These are phyloP conservation scores for Jimgerdemannia flammicorona DNA, from an alignment of 192 early-diverging fungal species.

Conservation along the genomic window DNA sequence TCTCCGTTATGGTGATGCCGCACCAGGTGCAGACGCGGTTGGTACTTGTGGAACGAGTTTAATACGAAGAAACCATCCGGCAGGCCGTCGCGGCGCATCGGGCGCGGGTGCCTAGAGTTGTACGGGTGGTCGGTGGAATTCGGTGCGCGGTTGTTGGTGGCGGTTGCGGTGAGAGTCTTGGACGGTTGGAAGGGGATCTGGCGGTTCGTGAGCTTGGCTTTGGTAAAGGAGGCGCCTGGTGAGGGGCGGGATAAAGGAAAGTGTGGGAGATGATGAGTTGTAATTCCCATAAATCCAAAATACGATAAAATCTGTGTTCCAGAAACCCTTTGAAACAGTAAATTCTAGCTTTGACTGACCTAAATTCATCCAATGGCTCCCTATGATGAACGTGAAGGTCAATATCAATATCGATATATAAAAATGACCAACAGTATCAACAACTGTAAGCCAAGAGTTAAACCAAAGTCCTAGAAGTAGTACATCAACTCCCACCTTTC, in stretches of 20 bases:
- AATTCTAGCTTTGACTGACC: no score
- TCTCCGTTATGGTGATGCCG: constrained; percentile 15
- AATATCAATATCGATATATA: no score
- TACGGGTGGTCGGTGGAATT: constrained; percentile 2
- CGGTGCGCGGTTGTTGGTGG: background rate
- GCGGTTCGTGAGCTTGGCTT: constrained; percentile 48
- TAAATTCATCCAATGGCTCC: no score
- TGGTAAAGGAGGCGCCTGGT: constrained; percentile 28
- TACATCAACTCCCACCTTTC: constrained; percentile 1
- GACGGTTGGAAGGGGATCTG: background rate
- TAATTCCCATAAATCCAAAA: no score
- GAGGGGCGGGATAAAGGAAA: background rate
- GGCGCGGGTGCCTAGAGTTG: no score
- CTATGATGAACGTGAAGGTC: no score
- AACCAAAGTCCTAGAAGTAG: no score
- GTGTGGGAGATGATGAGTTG: background rate
- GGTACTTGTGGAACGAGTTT: constrained; percentile 47
- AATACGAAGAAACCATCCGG: constrained; percentile 35
- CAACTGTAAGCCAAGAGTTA: no score
- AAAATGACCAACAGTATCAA: no score
- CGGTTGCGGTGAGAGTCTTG: background rate
- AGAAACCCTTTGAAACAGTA: no score
- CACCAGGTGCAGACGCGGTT: constrained; percentile 47
- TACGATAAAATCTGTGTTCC: no score
- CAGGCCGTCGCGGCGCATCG: background rate